A percentile compares a stretch with the other conserved stretches of the same genome.
phyloP scores from a whole-genome alignment of 208 protist genomes.

The Vickermania spadyakhi region DNA sequence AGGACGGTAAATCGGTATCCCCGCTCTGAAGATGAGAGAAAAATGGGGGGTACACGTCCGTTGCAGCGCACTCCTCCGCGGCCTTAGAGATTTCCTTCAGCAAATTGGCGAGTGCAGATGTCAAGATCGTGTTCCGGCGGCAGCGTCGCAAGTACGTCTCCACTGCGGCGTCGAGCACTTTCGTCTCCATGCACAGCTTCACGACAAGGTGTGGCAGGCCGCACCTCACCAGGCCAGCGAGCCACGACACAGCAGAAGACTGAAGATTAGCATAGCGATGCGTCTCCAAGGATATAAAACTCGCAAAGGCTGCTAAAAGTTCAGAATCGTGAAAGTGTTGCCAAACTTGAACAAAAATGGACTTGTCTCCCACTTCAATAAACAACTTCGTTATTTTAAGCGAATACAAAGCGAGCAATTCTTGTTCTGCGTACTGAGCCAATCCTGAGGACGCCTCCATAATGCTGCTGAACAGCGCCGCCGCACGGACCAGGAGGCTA shows the following conservation, averaged over 20 bases:
- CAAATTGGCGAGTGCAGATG: slow-evolving; percentile 33
- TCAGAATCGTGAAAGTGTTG: slow-evolving; percentile 17
- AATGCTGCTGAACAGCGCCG: background rate
- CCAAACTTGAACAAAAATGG: slow-evolving; percentile 12
- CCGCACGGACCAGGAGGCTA: background rate
- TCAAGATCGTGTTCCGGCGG: slow-evolving; percentile 43
- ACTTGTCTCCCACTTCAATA: slow-evolving; percentile 16
- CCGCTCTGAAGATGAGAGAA: slow-evolving; percentile 5
- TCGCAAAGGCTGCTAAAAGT: slow-evolving; percentile 13
- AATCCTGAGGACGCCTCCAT: background rate
- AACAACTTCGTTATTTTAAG: slow-evolving; percentile 29
- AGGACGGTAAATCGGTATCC: slow-evolving; percentile 11
- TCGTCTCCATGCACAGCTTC: background rate
- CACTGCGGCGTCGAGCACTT: slow-evolving; percentile 25
- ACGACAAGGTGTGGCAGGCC: slow-evolving; percentile 10
- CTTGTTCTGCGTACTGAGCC: background rate
- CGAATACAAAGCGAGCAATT: slow-evolving; percentile 14
- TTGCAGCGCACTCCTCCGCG: slow-evolving; percentile 13
- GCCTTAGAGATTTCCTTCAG: slow-evolving; percentile 28
- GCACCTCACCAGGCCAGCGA: slow-evolving; percentile 21
- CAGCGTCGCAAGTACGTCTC: slow-evolving; percentile 25
- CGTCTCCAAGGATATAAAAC: slow-evolving; percentile 7
- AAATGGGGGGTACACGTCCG: background rate
- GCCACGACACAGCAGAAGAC: slow-evolving; percentile 31
- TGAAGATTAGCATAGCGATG: slow-evolving; percentile 42